These are phyloP conservation scores for Diaporthe humulicola DNA, from an alignment of 2,329 filamentous ascomycete genomes.

Conservation along the genomic window DNA sequence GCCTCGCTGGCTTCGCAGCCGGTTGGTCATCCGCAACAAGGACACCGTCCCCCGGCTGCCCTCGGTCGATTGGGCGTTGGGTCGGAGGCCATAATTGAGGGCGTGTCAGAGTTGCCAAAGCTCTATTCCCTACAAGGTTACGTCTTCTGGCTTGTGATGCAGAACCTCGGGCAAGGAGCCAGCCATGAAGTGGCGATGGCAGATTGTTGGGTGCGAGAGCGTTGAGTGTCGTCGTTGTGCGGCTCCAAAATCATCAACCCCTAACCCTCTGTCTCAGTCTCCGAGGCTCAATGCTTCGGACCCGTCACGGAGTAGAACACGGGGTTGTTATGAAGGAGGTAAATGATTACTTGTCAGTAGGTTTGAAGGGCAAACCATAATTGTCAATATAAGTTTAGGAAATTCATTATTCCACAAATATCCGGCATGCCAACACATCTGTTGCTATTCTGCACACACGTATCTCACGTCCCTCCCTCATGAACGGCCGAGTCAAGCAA, in stretches of 20 bases:
- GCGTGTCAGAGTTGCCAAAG: neutral
- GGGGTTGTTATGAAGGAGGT: too few species aligned
- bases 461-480: too few species aligned
- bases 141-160: neutral
- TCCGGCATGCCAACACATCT: neutral
- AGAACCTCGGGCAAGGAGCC: neutral
- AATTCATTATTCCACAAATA: too few species aligned
- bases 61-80: neutral
- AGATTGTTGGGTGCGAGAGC: neutral
- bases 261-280: slow-evolving; percentile 5
- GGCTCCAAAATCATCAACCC: neutral
- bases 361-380: too few species aligned
- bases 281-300: too few species aligned
- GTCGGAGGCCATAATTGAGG: neutral
- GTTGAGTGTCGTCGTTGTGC: neutral
- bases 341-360: too few species aligned
- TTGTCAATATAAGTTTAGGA: too few species aligned
- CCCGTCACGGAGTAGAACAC: too few species aligned
- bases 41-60: neutral
- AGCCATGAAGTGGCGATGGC: neutral
- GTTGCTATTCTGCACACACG: too few species aligned
- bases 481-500: too few species aligned
- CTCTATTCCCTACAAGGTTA: neutral
- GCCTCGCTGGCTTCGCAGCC: neutral
- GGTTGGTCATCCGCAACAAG: too few species aligned